Conservation (phyloP, 495 filamentous ascomycete genomes). For the Polyplosphaeria fusca region DNA sequence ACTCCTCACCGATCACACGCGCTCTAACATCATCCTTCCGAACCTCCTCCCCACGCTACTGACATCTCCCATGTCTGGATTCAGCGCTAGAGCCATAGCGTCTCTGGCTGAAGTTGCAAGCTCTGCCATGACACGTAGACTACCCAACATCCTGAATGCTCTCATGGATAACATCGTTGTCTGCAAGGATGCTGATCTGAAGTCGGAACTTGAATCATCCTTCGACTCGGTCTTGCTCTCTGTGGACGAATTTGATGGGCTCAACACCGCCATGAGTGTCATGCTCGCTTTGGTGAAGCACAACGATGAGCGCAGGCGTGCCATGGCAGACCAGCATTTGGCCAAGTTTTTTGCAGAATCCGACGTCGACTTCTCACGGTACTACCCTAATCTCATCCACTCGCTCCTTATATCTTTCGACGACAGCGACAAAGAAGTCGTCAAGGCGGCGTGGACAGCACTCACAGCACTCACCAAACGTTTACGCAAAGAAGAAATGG, state of each 20-base stretch:
- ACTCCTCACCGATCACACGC: constrained; percentile 84
- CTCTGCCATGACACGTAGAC: constrained; percentile 78
- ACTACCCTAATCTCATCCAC: constrained; percentile 90
- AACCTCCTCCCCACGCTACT: constrained; percentile 92
- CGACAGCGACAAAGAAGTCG: constrained; percentile 76
- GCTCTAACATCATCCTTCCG: constrained; percentile 93
- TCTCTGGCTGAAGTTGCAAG: constrained; percentile 89
- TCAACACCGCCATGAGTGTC: constrained; percentile 91
- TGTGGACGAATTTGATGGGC: constrained; percentile 91
- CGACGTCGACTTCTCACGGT: constrained; percentile 85
- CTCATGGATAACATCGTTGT: constrained; percentile 88
- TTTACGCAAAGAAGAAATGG: constrained; percentile 97
- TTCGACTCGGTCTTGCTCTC: constrained; percentile 87
- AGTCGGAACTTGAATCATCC: constrained; percentile 66
- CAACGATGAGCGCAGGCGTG: constrained; percentile 81
- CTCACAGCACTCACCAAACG: constrained; percentile 81
- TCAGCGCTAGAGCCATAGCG: constrained; percentile 91
- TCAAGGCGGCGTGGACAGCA: constrained; percentile 90
- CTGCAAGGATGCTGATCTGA: constrained; percentile 72
- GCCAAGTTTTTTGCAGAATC: constrained; percentile 82
- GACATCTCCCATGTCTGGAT: constrained; percentile 81
- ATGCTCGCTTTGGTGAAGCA: constrained; percentile 84
- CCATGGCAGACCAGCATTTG: constrained; percentile 72
- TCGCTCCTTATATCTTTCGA: constrained; percentile 87
- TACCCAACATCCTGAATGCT: constrained; percentile 85